A percentile compares a stretch with the other conserved stretches of the same genome.
Evolutionary conservation across 176 grass and related monocot genomes (phyloP).

Genomic region (Leersia perrieri): DNA sequence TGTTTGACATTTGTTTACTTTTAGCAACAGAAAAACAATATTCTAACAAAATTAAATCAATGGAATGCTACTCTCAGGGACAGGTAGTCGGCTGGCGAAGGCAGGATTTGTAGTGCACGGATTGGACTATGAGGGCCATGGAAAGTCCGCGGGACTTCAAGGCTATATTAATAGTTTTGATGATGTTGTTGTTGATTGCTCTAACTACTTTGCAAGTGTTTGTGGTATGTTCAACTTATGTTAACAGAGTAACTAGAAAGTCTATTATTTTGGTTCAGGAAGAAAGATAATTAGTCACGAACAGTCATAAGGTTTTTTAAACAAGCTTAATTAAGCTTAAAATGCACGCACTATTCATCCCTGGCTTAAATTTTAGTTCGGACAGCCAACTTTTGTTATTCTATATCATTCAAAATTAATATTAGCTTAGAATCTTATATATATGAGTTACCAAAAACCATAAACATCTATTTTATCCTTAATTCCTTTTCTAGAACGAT

Average conservation of each 20-base stretch:
- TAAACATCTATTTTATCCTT: too few relatives aligned
- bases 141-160: slow-evolving; percentile 68
- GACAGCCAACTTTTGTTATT: too few relatives aligned
- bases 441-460: too few relatives aligned
- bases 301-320: not conserved
- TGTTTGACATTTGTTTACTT: too few relatives aligned
- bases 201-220: slow-evolving; percentile 45
- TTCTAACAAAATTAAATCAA: not conserved
- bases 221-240: slow-evolving; percentile 34
- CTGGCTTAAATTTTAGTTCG: too few relatives aligned
- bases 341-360: too few relatives aligned
- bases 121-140: slow-evolving; percentile 77
- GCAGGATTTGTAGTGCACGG: slow-evolving; percentile 71
- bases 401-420: too few relatives aligned
- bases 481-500: too few relatives aligned
- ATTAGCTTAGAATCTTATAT: too few relatives aligned
- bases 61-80: slow-evolving; percentile 24
- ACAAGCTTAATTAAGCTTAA: too few relatives aligned
- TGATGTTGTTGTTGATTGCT: slow-evolving; percentile 50
- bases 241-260: not conserved
- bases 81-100: slow-evolving; percentile 43
- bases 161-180: slow-evolving; percentile 57
- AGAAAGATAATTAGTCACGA: not conserved
- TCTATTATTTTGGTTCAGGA: not conserved
- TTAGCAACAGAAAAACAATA: too few relatives aligned